Evolutionary conservation across 2,329 filamentous ascomycete genomes (phyloP), one percentile per base, ranked within the genome.

Genomic region (Aspergillus spinulosporus): DNA sequence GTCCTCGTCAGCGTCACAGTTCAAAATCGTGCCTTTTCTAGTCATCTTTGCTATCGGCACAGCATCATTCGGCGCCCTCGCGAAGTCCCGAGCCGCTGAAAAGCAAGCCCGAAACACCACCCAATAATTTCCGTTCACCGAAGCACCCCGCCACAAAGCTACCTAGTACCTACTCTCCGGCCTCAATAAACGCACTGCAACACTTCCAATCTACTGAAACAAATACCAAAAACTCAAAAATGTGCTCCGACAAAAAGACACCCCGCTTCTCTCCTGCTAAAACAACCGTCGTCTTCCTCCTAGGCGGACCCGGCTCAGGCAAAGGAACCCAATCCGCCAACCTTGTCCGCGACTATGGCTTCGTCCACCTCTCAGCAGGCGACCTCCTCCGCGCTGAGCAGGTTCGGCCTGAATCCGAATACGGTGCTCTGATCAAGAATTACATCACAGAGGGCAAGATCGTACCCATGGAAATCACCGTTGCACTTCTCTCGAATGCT

Each of bases 381-480:
- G 94, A 99, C 74, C 83, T 99, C 45, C 83, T 99, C 61, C 90
- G 94, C 59, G 92, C 91, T 61, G 94, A 99, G 79, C 94, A 97
- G 78, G 83, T 93, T 69, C 89, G 93, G 3, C 83, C 85, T 0
- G 92, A 90, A 56, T 91, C 87, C 62, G 82, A 97, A 75, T 97
- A 96, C 73, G 94, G 94, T 72, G 85, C 92, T 63, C 83, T 97
- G 78, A 99, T 99, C 83, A 88, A 88, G 73, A 84, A 88, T 66
- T 92, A 94, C 79, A 99, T 99, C 81, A 90, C 88, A 70, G 88
- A 99, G 72, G 94, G 94, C 58, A 86, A 86, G 66, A 99, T 99
- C 74, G 94, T 99, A 62, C 94, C 94, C n/a, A 96, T 96, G 90
- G 93, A 97, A 75, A 92, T 97, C 49, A 99, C 94, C 4, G 88